A percentile compares a stretch with the other conserved stretches of the same genome.
Conservation (phyloP, 2,329 filamentous ascomycete species). For the Neonectria magnoliae region DNA sequence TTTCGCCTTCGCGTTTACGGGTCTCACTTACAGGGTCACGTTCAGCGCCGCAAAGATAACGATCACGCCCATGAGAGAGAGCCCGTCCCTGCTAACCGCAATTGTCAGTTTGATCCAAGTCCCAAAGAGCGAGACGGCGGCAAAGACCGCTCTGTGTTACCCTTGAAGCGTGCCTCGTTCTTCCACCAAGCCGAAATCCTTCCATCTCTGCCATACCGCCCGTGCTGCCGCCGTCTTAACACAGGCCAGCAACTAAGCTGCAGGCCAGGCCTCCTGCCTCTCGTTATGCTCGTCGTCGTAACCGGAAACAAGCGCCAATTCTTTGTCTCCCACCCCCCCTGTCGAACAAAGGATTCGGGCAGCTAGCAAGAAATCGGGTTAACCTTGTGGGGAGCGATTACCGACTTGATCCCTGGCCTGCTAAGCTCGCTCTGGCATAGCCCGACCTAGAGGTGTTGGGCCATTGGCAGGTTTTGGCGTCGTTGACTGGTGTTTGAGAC, state of each 20-base stretch:
- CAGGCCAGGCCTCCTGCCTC: not conserved
- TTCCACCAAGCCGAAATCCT: constrained; percentile 5
- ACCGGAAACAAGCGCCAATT: constrained; percentile 12
- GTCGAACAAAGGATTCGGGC: not conserved
- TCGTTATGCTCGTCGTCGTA: constrained; percentile 12
- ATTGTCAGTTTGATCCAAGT: not conserved
- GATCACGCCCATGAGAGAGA: not conserved
- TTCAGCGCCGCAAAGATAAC: not conserved
- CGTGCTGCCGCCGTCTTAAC: constrained; percentile 7
- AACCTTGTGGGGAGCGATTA: constrained; percentile 13
- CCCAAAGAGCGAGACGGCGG: not conserved
- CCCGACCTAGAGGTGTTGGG: not conserved
- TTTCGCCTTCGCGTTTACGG: not conserved
- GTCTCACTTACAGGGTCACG: not conserved
- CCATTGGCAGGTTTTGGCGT: constrained; percentile 6
- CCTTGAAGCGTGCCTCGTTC: not conserved
- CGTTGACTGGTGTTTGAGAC: constrained; percentile 10
- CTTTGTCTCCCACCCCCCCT: not conserved
- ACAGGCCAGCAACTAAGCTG: not conserved
- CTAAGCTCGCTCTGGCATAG: not conserved
- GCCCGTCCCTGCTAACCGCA: not conserved
- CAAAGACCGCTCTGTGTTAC: constrained; percentile 14
- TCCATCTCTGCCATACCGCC: not conserved
- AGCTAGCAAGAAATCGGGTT: not conserved
- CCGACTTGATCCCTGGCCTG: constrained; percentile 12